phyloP scores from a whole-genome alignment of 1,284 basidiomycete genomes.

The Trametes sp. region DNA sequence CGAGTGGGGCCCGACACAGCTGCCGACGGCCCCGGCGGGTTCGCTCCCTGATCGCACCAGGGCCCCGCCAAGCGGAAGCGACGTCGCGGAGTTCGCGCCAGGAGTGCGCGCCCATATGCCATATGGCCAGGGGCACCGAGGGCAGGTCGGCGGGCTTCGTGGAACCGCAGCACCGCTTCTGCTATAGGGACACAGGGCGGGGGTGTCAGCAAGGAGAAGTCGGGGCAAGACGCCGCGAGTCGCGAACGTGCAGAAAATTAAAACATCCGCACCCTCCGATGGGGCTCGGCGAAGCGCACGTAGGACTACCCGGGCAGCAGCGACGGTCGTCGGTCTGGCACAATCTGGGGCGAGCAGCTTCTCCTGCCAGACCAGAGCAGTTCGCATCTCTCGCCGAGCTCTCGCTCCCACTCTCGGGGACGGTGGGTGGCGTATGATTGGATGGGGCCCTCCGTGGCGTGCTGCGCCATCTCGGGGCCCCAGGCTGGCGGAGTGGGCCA shows the following conservation, averaged over 20 bases:
- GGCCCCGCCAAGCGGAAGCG: background rate
- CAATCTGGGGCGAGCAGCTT: too few relatives aligned
- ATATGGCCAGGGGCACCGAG: background rate
- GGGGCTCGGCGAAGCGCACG: background rate
- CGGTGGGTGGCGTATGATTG: background rate
- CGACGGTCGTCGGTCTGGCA: too few relatives aligned
- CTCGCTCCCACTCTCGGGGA: too few relatives aligned
- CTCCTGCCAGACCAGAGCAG: background rate
- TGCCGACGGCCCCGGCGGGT: background rate
- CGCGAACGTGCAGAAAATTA: background rate
- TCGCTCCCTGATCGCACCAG: background rate
- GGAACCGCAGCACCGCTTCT: background rate
- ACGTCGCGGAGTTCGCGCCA: background rate
- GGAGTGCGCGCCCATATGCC: too few relatives aligned
- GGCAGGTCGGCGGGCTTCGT: background rate
- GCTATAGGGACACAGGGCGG: background rate
- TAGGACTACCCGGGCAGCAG: background rate
- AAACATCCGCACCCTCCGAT: constrained; percentile 1
- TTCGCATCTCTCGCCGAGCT: background rate
- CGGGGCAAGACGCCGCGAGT: background rate
- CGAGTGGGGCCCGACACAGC: too few relatives aligned
- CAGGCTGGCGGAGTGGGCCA: background rate
- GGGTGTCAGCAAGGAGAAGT: background rate
- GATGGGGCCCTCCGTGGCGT: background rate
- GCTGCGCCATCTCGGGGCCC: background rate